Evolutionary conservation across 768 basidiomycete genomes (phyloP), one percentile per base, ranked within the genome.

Genomic region (Podaxis pistillaris): DNA sequence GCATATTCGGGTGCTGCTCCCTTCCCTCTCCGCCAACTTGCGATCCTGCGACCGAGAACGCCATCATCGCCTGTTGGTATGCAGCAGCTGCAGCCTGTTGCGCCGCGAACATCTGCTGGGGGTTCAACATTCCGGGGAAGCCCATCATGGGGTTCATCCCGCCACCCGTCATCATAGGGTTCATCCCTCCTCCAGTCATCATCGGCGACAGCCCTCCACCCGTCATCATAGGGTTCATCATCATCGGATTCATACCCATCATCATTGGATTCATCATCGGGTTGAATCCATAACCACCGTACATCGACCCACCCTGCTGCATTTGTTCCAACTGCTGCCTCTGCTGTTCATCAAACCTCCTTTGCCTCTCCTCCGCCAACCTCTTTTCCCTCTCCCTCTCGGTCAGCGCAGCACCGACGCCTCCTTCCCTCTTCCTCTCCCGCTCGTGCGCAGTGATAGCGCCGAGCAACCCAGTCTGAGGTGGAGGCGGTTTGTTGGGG

Each of bases 381-480:
- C 96, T 83, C 72, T 92, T 91, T 70, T 98, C 96, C 47, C 96
- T 85, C 75, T 98, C 96, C 38, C 94, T 86, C 76, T 98, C 96
- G 0, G 97, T 98, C 68, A 99, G 76, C 1, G 94, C 86, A 26
- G 96, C 95, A 56, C 96, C 97, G 17, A 98, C 86, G 40, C 96
- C 96, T 56, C 97, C 96, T 63, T 96, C 95, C 30, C 94, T 88
- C 71, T 96, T 94, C 64, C 94, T 83, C 61, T 98, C 96, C 57
- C 93, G 85, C 74, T 99, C 94, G 72, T 97, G 94, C 8, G 91
- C 93, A 47, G 94, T 94, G 68, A 98, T 94, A 1, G 96, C 96
- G 17, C 97, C 97, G 54, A 99, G 86, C 47, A 98, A 83, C 41
- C 97, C 97, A 47, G 91, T 93, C 75, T 96, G 94, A 7, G 97